A percentile compares a stretch with the other conserved stretches of the same genome.
These are phyloP conservation scores for Penicillium oxalicum DNA, from an alignment of 2,329 filamentous ascomycete genomes.

Conservation along the genomic window DNA sequence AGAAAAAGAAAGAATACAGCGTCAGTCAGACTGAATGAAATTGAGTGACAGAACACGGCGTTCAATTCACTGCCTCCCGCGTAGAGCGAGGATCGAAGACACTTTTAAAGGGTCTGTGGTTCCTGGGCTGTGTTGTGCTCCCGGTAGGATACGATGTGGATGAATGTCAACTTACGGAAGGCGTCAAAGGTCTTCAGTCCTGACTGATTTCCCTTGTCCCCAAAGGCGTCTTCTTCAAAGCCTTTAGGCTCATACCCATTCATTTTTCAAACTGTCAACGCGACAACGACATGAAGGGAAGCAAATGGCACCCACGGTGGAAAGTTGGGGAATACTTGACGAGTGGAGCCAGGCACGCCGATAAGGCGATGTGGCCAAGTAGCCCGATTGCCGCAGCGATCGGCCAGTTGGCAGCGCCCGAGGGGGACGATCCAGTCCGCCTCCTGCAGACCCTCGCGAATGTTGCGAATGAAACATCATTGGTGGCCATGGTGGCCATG, in stretches of 20 bases:
- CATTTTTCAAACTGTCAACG: conserved; percentile 48
- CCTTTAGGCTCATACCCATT: conserved; percentile 68
- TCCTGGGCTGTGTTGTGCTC: not conserved
- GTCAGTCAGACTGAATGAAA: too few relatives aligned
- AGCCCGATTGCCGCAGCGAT: conserved; percentile 15
- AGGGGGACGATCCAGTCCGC: too few relatives aligned
- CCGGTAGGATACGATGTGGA: not conserved
- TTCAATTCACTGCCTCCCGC: too few relatives aligned
- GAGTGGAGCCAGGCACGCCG: conserved; percentile 15
- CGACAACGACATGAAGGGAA: conserved; percentile 24
- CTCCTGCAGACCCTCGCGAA: not conserved
- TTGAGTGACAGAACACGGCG: not conserved
- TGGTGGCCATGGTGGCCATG: too few relatives aligned
- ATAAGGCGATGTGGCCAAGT: conserved; percentile 27
- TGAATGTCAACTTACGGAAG: conserved; percentile 64
- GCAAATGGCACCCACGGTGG: conserved; percentile 4
- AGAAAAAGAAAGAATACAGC: not conserved
- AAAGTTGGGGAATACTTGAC: conserved; percentile 8
- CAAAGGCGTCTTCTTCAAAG: conserved; percentile 75
- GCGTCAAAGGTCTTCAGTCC: conserved; percentile 83
- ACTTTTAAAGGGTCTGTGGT: not conserved
- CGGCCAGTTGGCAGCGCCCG: conserved; percentile 1
- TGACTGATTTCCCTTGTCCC: conserved; percentile 57
- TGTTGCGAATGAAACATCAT: not conserved
- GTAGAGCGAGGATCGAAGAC: not conserved